These are phyloP conservation scores for Fraxinus ornus DNA, from an alignment of 305 asterid species.

Conservation along the genomic window DNA sequence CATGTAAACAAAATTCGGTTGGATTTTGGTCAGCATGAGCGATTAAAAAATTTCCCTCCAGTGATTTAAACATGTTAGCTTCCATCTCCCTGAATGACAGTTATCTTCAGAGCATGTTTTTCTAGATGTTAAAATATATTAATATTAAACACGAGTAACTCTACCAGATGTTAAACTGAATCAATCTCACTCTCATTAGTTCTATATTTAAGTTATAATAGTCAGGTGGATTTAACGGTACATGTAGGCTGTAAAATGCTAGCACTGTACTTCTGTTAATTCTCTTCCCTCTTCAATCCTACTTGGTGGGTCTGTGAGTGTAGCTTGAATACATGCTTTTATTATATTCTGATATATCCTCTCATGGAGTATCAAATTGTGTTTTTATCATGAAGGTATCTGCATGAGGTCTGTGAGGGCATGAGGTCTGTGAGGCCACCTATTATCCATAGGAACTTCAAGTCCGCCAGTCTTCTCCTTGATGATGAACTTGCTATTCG, in stretches of 20 bases:
- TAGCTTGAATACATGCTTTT: not conserved
- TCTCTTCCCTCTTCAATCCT: not conserved
- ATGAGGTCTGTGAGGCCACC: no score
- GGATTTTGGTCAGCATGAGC: not conserved
- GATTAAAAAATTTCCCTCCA: not conserved
- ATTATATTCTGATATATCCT: not conserved
- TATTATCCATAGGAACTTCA: conserved; percentile 90
- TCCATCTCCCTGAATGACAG: not conserved
- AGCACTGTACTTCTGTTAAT: not conserved
- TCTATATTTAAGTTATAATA: not conserved
- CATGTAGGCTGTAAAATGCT: not conserved
- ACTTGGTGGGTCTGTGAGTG: not conserved
- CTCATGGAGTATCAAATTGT: conserved; percentile 11
- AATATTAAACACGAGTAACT: not conserved
- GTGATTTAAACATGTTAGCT: not conserved
- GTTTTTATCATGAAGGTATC: conserved; percentile 58
- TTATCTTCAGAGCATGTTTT: not conserved
- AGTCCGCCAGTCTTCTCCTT: conserved; percentile 84
- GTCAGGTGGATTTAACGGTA: not conserved
- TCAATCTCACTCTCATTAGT: not conserved
- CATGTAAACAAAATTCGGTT: not conserved
- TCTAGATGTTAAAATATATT: not conserved
- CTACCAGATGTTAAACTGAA: not conserved
- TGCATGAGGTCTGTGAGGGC: conserved; percentile 90
- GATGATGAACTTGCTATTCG: conserved; percentile 83